phyloP scores from a whole-genome alignment of 2,329 filamentous ascomycete genomes.

The Trichoderma simmonsii region DNA sequence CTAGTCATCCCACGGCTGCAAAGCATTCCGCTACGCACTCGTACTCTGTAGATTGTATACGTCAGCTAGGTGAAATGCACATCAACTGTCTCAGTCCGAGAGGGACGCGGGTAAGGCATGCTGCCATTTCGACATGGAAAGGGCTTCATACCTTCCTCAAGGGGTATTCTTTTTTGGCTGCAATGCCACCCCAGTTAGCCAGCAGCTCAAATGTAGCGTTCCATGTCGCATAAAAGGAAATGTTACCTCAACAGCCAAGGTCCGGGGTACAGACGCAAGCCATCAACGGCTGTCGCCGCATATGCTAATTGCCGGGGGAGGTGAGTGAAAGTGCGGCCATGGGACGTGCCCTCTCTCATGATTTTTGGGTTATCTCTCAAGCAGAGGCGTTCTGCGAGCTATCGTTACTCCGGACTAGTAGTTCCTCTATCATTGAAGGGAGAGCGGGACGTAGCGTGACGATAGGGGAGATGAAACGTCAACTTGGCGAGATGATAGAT shows the following conservation, averaged over 20 bases:
- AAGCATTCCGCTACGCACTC: background rate
- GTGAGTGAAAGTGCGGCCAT: background rate
- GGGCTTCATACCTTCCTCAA: constrained; percentile 23
- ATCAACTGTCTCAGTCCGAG: background rate
- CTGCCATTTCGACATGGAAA: constrained; percentile 5
- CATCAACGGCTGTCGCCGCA: constrained; percentile 8
- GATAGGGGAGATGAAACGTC: background rate
- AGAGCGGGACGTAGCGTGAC: background rate
- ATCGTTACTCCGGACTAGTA: background rate
- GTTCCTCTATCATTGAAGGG: background rate
- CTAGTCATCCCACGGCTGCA: background rate
- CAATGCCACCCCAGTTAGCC: constrained; percentile 19
- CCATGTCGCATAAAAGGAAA: constrained; percentile 8
- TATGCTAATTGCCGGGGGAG: constrained; percentile 10
- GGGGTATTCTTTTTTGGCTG: constrained; percentile 14
- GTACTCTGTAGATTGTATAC: background rate
- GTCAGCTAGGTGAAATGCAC: background rate
- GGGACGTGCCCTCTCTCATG: background rate
- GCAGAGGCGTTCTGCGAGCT: background rate
- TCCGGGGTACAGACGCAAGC: constrained; percentile 15
- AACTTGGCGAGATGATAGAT: background rate
- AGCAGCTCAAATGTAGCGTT: constrained; percentile 16
- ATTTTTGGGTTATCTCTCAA: background rate
- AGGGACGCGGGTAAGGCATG: background rate
- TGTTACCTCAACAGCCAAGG: constrained; percentile 17